phyloP scores from a whole-genome alignment of 2,329 filamentous ascomycete genomes.

The Pseudocercospora pini-densiflorae region DNA sequence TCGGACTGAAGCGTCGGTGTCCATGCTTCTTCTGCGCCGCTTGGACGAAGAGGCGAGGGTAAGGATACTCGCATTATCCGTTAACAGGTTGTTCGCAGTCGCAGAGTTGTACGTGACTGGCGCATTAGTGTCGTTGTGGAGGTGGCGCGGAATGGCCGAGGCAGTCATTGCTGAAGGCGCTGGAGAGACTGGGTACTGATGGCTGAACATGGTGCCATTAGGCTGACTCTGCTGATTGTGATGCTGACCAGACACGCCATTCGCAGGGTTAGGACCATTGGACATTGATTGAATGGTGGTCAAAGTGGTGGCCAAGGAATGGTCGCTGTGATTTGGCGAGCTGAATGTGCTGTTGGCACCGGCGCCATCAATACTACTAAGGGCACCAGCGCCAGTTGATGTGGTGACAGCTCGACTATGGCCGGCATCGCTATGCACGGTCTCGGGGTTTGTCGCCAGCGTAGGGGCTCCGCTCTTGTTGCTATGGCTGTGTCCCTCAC shows the following conservation, averaged over 20 bases:
- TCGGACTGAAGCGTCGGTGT: slow-evolving; percentile 83
- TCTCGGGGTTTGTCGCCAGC: slow-evolving; percentile 81
- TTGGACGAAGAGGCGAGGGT: slow-evolving; percentile 84
- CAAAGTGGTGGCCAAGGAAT: slow-evolving; percentile 79
- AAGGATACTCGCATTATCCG: slow-evolving; percentile 84
- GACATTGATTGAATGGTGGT: slow-evolving; percentile 82
- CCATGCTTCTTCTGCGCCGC: slow-evolving; percentile 76
- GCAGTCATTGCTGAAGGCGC: slow-evolving; percentile 61
- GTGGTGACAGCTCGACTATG: slow-evolving; percentile 82
- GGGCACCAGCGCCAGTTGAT: slow-evolving; percentile 67
- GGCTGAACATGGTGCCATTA: slow-evolving; percentile 57
- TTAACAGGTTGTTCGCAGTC: slow-evolving; percentile 79
- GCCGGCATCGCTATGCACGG: slow-evolving; percentile 72
- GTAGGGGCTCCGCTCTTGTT: slow-evolving; percentile 78
- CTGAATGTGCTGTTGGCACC: slow-evolving; percentile 78
- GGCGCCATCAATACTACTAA: slow-evolving; percentile 60
- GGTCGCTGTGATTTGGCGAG: slow-evolving; percentile 78
- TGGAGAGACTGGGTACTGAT: slow-evolving; percentile 59
- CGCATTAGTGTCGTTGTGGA: slow-evolving; percentile 51
- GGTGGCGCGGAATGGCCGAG: slow-evolving; percentile 73
- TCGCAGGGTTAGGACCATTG: slow-evolving; percentile 40
- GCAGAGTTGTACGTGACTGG: slow-evolving; percentile 70
- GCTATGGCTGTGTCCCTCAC: slow-evolving; percentile 63
- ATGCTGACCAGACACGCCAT: slow-evolving; percentile 33
- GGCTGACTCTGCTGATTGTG: slow-evolving; percentile 43